phyloP scores from a whole-genome alignment of 2,329 filamentous ascomycete genomes.

The Fusarium nematophilum region DNA sequence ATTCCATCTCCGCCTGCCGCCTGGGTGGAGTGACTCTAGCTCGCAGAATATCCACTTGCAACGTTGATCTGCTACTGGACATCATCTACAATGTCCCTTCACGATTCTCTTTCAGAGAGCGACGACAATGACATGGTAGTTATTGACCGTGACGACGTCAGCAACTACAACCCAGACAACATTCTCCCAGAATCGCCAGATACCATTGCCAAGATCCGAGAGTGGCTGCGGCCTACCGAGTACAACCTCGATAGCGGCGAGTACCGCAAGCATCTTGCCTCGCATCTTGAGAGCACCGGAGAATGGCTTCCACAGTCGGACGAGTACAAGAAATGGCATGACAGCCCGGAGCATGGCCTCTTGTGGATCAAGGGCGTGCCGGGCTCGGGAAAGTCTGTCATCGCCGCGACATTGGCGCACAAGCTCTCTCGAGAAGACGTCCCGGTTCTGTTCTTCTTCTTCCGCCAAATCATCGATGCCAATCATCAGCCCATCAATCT shows the following conservation, averaged over 20 bases:
- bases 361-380: slow-evolving; percentile 49
- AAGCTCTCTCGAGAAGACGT: slow-evolving; percentile 22
- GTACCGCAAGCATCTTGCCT: slow-evolving; percentile 33
- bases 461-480: slow-evolving; percentile 53
- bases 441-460: slow-evolving; percentile 54
- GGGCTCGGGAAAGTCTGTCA: slow-evolving; percentile 54
- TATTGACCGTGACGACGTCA: slow-evolving; percentile 35
- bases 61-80: no score
- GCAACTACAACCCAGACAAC: slow-evolving; percentile 48
- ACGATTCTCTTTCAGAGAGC: neutral
- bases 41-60: no score
- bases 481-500: slow-evolving; percentile 48
- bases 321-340: slow-evolving; percentile 21
- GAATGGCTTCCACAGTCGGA: slow-evolving; percentile 21
- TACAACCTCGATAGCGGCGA: slow-evolving; percentile 30
- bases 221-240: slow-evolving; percentile 35
- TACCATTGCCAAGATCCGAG: slow-evolving; percentile 36
- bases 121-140: slow-evolving; percentile 27
- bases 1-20: no score
- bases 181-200: slow-evolving; percentile 45
- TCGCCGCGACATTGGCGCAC: slow-evolving; percentile 44
- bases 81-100: neutral
- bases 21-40: no score
- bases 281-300: slow-evolving; percentile 25
- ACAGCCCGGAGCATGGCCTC: slow-evolving; percentile 20